Conservation (phyloP, 2,329 filamentous ascomycete species). For the Trichoderma koningiopsis region DNA sequence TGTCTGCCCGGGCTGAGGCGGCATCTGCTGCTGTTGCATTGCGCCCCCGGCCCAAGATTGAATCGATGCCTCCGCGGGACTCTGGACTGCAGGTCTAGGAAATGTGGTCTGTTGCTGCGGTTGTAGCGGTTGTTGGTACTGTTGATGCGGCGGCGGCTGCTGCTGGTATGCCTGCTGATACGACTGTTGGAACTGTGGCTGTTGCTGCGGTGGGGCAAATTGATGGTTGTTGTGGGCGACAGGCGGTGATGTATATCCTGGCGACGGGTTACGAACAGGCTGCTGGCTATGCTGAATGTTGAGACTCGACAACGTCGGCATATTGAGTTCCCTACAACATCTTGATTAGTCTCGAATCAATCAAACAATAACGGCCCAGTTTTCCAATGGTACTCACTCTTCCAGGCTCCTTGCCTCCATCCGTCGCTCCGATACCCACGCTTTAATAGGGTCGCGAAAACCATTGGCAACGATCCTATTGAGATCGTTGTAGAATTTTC, state of each 20-base stretch:
- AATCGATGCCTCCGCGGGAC: constrained; percentile 52
- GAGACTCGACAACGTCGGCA: constrained; percentile 53
- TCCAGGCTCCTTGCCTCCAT: constrained; percentile 80
- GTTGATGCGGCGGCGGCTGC: constrained; percentile 21
- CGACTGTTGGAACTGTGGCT: constrained; percentile 7
- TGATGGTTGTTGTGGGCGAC: background rate
- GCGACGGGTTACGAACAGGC: constrained; percentile 38
- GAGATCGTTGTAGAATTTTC: constrained; percentile 97
- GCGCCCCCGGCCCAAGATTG: constrained; percentile 61
- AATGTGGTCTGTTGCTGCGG: constrained; percentile 33
- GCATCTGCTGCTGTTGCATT: constrained; percentile 53
- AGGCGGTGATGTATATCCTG: constrained; percentile 42
- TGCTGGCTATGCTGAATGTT: constrained; percentile 38
- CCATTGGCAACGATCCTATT: constrained; percentile 77
- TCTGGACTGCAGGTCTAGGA: constrained; percentile 35
- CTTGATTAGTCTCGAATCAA: constrained; percentile 23
- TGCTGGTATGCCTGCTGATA: constrained; percentile 19
- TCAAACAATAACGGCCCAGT: background rate
- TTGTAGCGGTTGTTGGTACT: constrained; percentile 32
- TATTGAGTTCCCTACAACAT: constrained; percentile 50
- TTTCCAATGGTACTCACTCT: constrained; percentile 53
- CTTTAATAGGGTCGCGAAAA: constrained; percentile 76
- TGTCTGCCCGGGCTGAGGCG: constrained; percentile 50
- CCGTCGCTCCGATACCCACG: constrained; percentile 78
- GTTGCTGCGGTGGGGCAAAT: background rate